Conservation (phyloP, 179 eudicot genomes). For the Actinidia polygama region DNA sequence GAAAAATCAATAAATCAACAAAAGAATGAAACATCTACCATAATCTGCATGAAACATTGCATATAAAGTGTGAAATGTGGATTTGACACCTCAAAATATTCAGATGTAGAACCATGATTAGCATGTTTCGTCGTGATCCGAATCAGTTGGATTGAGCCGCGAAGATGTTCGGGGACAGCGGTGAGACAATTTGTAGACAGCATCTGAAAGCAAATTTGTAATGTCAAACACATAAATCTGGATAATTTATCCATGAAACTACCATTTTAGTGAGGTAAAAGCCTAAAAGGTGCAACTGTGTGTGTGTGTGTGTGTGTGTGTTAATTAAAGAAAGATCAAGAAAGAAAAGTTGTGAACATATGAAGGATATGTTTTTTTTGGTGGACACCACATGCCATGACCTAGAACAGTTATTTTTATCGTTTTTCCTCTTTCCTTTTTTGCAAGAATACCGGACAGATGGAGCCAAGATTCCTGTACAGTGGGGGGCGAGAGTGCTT, state of each 20-base stretch:
- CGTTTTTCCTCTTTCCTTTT: not conserved
- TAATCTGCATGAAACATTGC: not conserved
- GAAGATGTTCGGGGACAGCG: conserved; percentile 5
- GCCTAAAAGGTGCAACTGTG: no score
- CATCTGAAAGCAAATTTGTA: not conserved
- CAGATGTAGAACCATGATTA: not conserved
- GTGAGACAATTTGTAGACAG: not conserved
- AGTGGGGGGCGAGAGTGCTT: no score
- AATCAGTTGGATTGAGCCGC: not conserved
- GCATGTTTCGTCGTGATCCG: not conserved
- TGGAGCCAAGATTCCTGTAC: no score
- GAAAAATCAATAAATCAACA: not conserved
- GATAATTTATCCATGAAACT: not conserved
- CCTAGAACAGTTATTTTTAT: not conserved
- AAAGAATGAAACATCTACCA: not conserved
- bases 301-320: no score
- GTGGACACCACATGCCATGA: not conserved
- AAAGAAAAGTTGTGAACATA: no score
- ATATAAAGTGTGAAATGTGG: no score
- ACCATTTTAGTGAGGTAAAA: not conserved
- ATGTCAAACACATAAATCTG: no score
- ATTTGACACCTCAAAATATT: not conserved
- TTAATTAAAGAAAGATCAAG: no score
- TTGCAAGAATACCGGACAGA: not conserved
- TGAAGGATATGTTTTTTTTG: not conserved